phyloP scores from a whole-genome alignment of 148 eudicot species.

The Vaccinium myrtillus region DNA sequence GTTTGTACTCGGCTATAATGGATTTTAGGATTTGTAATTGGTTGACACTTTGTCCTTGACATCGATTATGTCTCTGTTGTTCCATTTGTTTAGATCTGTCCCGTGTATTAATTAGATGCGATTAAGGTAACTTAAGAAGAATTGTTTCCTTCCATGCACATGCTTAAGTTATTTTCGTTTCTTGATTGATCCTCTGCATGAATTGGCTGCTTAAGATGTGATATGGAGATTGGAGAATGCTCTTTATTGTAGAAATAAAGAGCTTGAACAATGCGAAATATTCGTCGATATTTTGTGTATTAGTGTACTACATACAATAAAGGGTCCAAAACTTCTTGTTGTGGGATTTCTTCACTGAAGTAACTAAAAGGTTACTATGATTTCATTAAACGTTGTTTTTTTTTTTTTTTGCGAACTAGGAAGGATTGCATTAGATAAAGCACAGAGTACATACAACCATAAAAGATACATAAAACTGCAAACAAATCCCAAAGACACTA shows the following conservation, averaged over 20 bases:
- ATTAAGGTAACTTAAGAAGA: background rate
- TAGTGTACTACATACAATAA: too few relatives aligned
- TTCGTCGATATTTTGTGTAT: too few relatives aligned
- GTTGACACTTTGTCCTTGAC: slow-evolving; percentile 4
- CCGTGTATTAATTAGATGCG: background rate
- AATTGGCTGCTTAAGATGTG: background rate
- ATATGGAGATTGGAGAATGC: background rate
- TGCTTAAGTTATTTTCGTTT: background rate
- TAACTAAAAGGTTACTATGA: too few relatives aligned
- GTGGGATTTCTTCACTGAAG: too few relatives aligned
- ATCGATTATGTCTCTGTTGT: background rate
- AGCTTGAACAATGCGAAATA: too few relatives aligned
- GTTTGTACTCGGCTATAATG: slow-evolving; percentile 9
- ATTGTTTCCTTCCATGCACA: background rate
- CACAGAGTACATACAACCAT: too few relatives aligned
- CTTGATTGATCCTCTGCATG: background rate
- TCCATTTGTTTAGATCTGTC: background rate
- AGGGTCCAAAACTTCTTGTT: too few relatives aligned
- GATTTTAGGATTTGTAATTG: slow-evolving; percentile 9
- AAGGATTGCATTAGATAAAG: too few relatives aligned
- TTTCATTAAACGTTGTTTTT: too few relatives aligned
- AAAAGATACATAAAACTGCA: too few relatives aligned
- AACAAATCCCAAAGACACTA: too few relatives aligned
- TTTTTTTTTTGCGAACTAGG: too few relatives aligned
- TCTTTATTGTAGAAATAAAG: background rate